phyloP scores from a whole-genome alignment of 257 asterid species.

The Parsonsia alboflavescens region DNA sequence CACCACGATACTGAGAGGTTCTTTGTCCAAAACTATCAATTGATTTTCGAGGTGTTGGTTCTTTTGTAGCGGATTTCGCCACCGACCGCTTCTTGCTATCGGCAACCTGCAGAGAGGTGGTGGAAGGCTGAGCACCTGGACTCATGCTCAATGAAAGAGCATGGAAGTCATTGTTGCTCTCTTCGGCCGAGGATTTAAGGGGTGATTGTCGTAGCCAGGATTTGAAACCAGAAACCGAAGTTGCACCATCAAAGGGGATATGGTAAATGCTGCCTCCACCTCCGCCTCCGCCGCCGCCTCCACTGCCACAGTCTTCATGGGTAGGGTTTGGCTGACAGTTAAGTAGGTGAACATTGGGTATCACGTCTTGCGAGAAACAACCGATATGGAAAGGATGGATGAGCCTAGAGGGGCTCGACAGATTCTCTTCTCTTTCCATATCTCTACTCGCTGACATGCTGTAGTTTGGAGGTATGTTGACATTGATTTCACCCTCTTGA shows the following conservation, averaged over 20 bases:
- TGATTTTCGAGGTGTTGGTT: slow-evolving; percentile 54
- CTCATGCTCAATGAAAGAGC: slow-evolving; percentile 49
- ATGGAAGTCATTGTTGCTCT: slow-evolving; percentile 24
- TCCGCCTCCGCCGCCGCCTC: neutral
- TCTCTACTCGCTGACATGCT: slow-evolving; percentile 10
- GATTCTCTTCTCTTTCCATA: slow-evolving; percentile 14
- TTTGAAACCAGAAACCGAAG: slow-evolving; percentile 42
- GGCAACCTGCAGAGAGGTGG: slow-evolving; percentile 22
- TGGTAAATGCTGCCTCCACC: slow-evolving; percentile 10
- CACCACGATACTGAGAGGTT: slow-evolving; percentile 85
- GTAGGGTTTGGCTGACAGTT: slow-evolving; percentile 12
- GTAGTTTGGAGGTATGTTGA: slow-evolving; percentile 49
- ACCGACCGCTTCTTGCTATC: slow-evolving; percentile 45
- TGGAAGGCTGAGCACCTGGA: slow-evolving; percentile 24
- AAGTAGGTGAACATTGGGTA: slow-evolving; percentile 5
- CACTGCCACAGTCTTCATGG: neutral
- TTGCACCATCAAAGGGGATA: slow-evolving; percentile 31
- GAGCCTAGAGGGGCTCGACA: slow-evolving; percentile 14
- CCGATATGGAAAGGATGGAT: slow-evolving; percentile 27
- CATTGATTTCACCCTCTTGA: slow-evolving; percentile 40
- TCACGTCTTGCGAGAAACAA: slow-evolving; percentile 10
- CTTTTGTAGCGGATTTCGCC: slow-evolving; percentile 28
- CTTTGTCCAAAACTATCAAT: slow-evolving; percentile 78
- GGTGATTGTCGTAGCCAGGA: slow-evolving; percentile 46
- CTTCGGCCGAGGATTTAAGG: slow-evolving; percentile 26